Base-by-base conservation (phyloP, 106 monocot genomes). In the Alisma plantagoaquatica region DNA sequence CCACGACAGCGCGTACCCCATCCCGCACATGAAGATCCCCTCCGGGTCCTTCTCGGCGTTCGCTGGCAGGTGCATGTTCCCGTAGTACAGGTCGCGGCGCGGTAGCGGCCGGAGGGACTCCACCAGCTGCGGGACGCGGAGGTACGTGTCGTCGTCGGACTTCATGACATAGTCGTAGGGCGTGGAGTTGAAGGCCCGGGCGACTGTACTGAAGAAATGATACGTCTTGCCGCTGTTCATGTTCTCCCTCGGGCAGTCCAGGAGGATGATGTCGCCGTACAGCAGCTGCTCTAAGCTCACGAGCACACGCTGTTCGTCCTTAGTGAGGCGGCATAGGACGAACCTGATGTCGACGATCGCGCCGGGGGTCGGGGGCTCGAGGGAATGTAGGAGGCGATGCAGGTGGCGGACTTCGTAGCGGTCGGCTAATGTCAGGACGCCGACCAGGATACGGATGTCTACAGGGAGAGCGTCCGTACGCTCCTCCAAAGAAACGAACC, bases 141-240 rank as follows among this genome's bases (percentile, higher is more conserved):
- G 3, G 68, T 63, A 81, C 54, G 62, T 60, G 63, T 81, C 81
- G 41, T 81, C 81, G 64, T 76, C 81, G 3, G 68, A 60, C 43
- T 81, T 81, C 80, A 81, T 75, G 23, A 81, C 67, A 59, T 67
- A 81, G 46, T 81, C 80, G 48, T 81, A n/a, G n/a, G n/a, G n/a
- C n/a, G n/a, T n/a, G n/a, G n/a, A n/a, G n/a, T n/a, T n/a, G n/a
- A n/a, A n/a, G 75, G 22, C 21, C 82, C 60, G 56, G 50, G 58
- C 82, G 77, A 47, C 73, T 43, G 49, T n/a, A n/a, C n/a, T n/a
- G n/a, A n/a, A n/a, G n/a, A n/a, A n/a, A n/a, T n/a, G n/a, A n/a
- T n/a, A n/a, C n/a, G n/a, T n/a, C n/a, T n/a, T n/a, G n/a, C n/a
- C n/a, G n/a, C n/a, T n/a, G n/a, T n/a, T n/a, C n/a, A n/a, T n/a